Conservation (phyloP, 192 early-diverging fungal genomes). For the Cetraspora pellucida region DNA sequence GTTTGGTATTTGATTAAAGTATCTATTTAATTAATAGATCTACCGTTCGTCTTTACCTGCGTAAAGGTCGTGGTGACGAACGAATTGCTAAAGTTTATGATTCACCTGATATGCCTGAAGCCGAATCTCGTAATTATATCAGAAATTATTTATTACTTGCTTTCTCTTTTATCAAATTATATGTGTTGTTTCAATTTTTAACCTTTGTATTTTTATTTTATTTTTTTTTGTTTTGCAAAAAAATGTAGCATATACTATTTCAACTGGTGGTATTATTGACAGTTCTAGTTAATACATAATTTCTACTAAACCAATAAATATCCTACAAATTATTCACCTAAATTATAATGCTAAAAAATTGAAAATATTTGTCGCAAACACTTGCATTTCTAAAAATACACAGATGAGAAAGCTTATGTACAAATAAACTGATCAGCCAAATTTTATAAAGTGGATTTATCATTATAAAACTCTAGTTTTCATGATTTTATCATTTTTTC, state of each 20-base stretch:
- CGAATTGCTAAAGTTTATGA: conserved; percentile 84
- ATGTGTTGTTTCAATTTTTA: too few relatives aligned
- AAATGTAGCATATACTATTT: conserved; percentile 65
- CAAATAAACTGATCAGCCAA: too few relatives aligned
- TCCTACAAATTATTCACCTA: too few relatives aligned
- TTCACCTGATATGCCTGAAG: conserved; percentile 77
- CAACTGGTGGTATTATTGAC: conserved; percentile 76
- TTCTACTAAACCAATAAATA: too few relatives aligned
- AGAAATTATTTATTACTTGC: neutral
- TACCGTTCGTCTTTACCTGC: conserved; percentile 75
- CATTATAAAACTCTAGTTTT: too few relatives aligned
- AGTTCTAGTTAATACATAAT: conserved; percentile 24
- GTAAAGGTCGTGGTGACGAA: conserved; percentile 81
- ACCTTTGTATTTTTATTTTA: neutral
- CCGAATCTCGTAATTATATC: conserved; percentile 52
- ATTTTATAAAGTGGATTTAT: too few relatives aligned
- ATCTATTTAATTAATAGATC: conserved; percentile 46
- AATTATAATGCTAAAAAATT: too few relatives aligned
- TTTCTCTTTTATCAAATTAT: neutral
- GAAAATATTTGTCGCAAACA: too few relatives aligned
- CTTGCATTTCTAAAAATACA: too few relatives aligned
- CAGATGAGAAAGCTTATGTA: too few relatives aligned
- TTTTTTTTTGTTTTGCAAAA: neutral
- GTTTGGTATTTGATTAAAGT: neutral
- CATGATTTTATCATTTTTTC: too few relatives aligned